Evolutionary conservation across 2,329 filamentous ascomycete species (phyloP), one percentile per base, ranked within the genome.

Genomic region (Botrytis tulipae): DNA sequence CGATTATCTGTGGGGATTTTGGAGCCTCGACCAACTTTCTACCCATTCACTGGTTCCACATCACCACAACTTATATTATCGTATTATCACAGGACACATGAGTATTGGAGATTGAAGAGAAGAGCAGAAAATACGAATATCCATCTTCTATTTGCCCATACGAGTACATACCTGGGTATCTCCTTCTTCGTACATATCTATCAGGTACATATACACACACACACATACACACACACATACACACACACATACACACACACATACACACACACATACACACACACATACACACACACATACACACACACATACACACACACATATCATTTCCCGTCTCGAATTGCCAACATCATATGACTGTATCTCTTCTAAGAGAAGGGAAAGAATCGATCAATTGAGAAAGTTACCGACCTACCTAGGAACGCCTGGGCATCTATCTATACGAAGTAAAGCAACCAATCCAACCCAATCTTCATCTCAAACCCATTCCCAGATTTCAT

Each of bases 1-100:
- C 25, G 12, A 62, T 18, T 62, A 37, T 37, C 35, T 62, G 60
- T 63, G 60, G 63, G 44, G 44, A 66, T 66, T 51, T 32, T 66
- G 25, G 18, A 51, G 63, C 44, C 44, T 67, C 32, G 22, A 51
- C 63, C 63, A 66, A 16, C 63, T 37, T 46, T 40, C 48, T 54
- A n/a, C 25, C 48, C 25, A 54, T 54, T 7, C 25, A 54, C 20
- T 16, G 25, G 25, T n/a, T 54, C 48, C 48, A 51, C 25, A 51
- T n/a, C 48, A n/a, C 48, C 4, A 25, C 22, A 12, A 25, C 22
- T 25, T 48, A 25, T 48, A 25, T 25, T 48, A 12, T 48, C 22
- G 12, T 51, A 25, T 25, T 25, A 4, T 48, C 46, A 51, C 35
- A 35, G 35, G 35, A 35, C 35, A 44, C 16, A 44, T 18, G 40